Percentiles rank a stretch among this genome's conserved stretches.
phyloP scores from a whole-genome alignment of 2,329 filamentous ascomycete species.

The Penicillium thymicola region DNA sequence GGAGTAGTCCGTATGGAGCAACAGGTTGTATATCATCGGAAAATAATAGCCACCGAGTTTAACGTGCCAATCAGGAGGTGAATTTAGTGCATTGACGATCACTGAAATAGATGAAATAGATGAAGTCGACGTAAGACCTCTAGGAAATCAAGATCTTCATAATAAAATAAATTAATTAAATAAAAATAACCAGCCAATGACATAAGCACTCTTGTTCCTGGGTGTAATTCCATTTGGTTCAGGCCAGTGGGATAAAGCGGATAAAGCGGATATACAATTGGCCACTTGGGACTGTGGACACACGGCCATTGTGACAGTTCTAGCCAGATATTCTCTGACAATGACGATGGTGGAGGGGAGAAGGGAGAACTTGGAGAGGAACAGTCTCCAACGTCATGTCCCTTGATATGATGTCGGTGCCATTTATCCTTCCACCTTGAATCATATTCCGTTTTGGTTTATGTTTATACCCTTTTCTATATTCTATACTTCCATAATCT shows the following conservation, averaged over 20 bases:
- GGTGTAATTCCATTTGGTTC: background rate
- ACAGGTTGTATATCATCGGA: background rate
- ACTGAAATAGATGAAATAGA: constrained; percentile 18
- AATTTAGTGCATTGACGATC: constrained; percentile 7
- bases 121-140: constrained; percentile 24
- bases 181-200: background rate
- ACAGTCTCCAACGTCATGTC: constrained; percentile 27
- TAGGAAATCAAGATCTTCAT: constrained; percentile 11
- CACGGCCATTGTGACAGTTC: constrained; percentile 6
- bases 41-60: background rate
- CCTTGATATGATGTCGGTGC: background rate
- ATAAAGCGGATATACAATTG: background rate
- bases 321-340: background rate
- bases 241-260: background rate
- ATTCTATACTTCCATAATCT: background rate
- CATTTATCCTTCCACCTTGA: background rate
- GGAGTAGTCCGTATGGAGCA: constrained; percentile 7
- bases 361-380: constrained; percentile 1
- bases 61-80: constrained; percentile 11
- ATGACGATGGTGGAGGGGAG: constrained; percentile 15
- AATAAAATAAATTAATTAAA: too few relatives aligned
- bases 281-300: constrained; percentile 1
- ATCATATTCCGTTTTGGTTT: constrained; percentile 9
- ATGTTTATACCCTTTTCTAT: background rate
- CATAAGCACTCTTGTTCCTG: background rate